Base-by-base conservation (phyloP, 805 yeast species). In the Pichia rugopelliculosa region DNA sequence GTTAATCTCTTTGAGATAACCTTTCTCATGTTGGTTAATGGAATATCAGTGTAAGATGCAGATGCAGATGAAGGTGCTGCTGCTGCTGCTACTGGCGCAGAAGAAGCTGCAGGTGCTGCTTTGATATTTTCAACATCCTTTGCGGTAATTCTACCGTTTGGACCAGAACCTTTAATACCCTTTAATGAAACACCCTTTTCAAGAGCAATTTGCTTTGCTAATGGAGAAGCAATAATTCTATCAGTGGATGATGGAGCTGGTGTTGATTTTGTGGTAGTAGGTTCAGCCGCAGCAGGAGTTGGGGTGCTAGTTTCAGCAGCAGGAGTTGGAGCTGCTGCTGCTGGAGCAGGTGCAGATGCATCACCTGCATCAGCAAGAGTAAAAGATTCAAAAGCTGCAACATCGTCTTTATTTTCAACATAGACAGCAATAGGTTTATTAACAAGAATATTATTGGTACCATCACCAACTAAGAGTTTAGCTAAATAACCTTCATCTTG, bases 391-490 rank as follows among this genome's bases (percentile, higher is more conserved):
- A 93, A 93, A 15, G 97, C 97, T 30, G 81, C 74, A 51, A 93
- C 96, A 61, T 87, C 96, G 40, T 59, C 80, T 53, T 76, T 75
- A 25, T 88, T 86, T 71, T 91, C 96, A 46, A 91, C 98, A 67
- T 86, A 91, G 39, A 93, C 96, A 53, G 96, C 99, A 66, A 93
- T 86, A 61, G 99, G 98, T 71, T 84, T 82, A 61, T 95, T 95
- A 42, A 93, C 96, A 36, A 95, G 93, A 46, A 91, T 73, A 62
- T 91, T 96, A 68, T 87, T 83, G 46, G 96, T 70, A 47, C 97
- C 96, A 50, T 80, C 88, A 27, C 78, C 87, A 52, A 88, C 77
- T 55, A 89, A 70, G 59, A 87, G 84, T 74, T 89, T 87, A 54
- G 96, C 96, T 61, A 89, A 71, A 72, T 62, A 89, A 45, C 96